phyloP scores from a whole-genome alignment of 805 yeast genomes.

The Cyberlindnera subsufficiens region DNA sequence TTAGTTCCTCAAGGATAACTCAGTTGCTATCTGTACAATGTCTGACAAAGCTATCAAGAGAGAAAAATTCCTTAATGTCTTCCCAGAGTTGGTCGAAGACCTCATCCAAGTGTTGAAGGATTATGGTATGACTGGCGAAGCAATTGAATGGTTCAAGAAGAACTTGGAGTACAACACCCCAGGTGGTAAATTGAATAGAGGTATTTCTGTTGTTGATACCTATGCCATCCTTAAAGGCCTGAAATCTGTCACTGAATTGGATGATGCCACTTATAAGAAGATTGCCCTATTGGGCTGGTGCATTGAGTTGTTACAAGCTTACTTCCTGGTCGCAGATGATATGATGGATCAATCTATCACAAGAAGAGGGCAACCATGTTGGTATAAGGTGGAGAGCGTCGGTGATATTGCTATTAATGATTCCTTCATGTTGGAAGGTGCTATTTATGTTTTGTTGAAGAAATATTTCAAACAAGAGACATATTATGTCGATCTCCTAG shows the following conservation, averaged over 20 bases:
- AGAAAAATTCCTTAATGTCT: constrained; percentile 56
- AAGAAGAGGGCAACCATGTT: constrained; percentile 97
- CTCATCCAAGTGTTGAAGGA: constrained; percentile 51
- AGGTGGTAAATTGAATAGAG: constrained; percentile 96
- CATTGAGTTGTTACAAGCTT: constrained; percentile 91
- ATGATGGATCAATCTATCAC: constrained; percentile 97
- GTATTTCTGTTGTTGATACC: constrained; percentile 91
- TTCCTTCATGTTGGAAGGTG: constrained; percentile 93
- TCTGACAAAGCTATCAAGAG: constrained; percentile 29
- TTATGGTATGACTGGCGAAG: constrained; percentile 83
- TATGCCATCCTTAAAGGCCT: constrained; percentile 72
- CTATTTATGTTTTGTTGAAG: constrained; percentile 83
- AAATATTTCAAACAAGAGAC: constrained; percentile 77
- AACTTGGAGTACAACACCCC: constrained; percentile 82
- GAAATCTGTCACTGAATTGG: constrained; percentile 50
- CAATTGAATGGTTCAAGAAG: constrained; percentile 76
- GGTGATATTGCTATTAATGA: constrained; percentile 95
- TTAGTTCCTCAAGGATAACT: no score
- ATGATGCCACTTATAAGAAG: constrained; percentile 66
- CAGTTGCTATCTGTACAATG: constrained; percentile 5
- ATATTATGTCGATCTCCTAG: constrained; percentile 85
- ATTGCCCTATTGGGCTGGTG: constrained; percentile 94
- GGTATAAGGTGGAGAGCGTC: constrained; percentile 81
- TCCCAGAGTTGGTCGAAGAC: constrained; percentile 76
- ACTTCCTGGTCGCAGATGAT: constrained; percentile 95